These are phyloP conservation scores for Medakamo hakoo DNA, from an alignment of 139 green algal species.

Conservation along the genomic window DNA sequence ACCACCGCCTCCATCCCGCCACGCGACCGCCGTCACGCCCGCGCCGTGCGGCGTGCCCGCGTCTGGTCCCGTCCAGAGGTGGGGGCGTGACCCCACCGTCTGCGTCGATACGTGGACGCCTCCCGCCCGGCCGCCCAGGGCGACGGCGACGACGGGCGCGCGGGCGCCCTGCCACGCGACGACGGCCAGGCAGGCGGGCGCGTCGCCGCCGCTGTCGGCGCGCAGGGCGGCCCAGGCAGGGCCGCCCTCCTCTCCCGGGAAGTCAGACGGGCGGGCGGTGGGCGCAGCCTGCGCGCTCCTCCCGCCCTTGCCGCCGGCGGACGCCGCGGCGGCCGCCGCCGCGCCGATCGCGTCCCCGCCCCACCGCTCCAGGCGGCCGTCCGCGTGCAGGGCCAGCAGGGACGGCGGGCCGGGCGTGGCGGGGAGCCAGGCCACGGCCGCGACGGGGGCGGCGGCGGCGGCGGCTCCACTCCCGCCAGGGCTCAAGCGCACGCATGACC, in stretches of 20 bases:
- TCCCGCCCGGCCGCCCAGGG: no score
- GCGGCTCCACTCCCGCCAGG: not conserved
- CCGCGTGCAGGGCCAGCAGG: not conserved
- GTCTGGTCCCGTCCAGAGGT: no score
- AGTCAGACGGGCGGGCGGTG: not conserved
- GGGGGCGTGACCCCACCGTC: no score
- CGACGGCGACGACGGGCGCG: not conserved
- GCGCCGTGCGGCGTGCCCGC: not conserved
- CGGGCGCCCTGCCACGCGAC: not conserved
- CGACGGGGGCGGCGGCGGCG: not conserved
- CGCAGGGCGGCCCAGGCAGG: no score
- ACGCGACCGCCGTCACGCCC: not conserved
- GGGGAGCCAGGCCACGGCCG: not conserved
- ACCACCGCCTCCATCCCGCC: not conserved
- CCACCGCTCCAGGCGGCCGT: not conserved
- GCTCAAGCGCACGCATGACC: no score
- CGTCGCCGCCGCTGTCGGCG: no score
- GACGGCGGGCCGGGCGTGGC: no score
- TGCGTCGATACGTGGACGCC: no score
- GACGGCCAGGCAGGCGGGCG: not conserved
- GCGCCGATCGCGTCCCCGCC: no score
- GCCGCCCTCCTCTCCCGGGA: not conserved
- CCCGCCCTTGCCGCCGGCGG: no score
- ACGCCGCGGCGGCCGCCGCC: no score
- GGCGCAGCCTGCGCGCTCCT: no score